These are phyloP conservation scores for Moesziomyces sp. DNA, from an alignment of 1,284 basidiomycete species.

Conservation along the genomic window DNA sequence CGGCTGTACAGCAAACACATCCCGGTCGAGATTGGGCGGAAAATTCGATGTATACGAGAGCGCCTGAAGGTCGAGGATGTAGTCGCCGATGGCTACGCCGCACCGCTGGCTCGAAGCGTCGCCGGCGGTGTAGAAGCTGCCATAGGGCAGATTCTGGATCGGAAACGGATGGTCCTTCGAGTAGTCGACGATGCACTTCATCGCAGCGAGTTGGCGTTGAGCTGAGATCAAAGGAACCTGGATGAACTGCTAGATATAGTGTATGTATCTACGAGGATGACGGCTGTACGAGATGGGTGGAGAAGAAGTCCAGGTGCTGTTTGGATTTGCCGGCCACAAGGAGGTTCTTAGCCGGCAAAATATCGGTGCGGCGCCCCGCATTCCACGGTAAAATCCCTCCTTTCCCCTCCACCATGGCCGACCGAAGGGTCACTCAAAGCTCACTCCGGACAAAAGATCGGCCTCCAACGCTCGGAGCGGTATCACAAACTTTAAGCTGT, in stretches of 20 bases:
- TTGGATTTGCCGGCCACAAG: not conserved
- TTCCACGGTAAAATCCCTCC: not conserved
- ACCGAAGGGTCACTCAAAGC: not conserved
- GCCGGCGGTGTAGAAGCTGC: slow-evolving; percentile 30
- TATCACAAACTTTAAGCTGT: too few species aligned
- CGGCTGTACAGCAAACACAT: slow-evolving; percentile 14
- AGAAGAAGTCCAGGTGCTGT: too few species aligned
- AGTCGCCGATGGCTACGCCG: slow-evolving; percentile 48
- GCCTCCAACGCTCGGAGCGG: too few species aligned
- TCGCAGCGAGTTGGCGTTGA: not conserved
- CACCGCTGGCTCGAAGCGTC: slow-evolving; percentile 10
- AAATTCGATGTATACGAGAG: slow-evolving; percentile 19
- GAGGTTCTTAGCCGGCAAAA: too few species aligned
- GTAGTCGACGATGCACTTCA: slow-evolving; percentile 27
- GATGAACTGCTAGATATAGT: too few species aligned
- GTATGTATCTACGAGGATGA: too few species aligned
- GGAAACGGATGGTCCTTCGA: slow-evolving; percentile 39
- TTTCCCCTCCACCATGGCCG: too few species aligned
- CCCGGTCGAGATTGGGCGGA: not conserved
- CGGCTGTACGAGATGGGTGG: too few species aligned
- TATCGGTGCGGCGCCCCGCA: not conserved
- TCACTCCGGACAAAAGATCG: too few species aligned
- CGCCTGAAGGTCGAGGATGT: slow-evolving; percentile 42
- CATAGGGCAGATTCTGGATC: slow-evolving; percentile 53
- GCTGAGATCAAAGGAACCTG: too few species aligned